These are phyloP conservation scores for Scedosporium apiospermum DNA, from an alignment of 2,329 filamentous ascomycete species.

Conservation along the genomic window DNA sequence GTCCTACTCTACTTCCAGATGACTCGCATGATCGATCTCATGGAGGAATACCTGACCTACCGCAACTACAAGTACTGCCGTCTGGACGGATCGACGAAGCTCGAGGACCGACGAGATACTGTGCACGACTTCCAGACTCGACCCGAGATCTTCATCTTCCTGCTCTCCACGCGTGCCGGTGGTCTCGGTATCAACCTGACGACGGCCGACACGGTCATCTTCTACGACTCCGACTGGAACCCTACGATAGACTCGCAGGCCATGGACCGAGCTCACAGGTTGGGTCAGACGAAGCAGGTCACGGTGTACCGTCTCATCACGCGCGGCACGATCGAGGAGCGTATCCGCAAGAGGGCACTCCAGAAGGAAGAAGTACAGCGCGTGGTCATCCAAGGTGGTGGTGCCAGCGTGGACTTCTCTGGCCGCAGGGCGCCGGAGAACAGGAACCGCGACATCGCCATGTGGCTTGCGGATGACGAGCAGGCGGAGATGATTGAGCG, in stretches of 20 bases:
- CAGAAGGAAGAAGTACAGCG: slow-evolving; percentile 99
- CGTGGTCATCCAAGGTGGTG: slow-evolving; percentile 88
- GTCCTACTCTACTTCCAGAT: slow-evolving; percentile 99
- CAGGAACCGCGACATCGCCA: slow-evolving; percentile 92
- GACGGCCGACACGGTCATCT: slow-evolving; percentile 94
- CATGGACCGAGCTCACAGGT: slow-evolving; percentile 97
- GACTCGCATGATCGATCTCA: slow-evolving; percentile 98
- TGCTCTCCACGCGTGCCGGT: slow-evolving; percentile 91
- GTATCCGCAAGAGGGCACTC: slow-evolving; percentile 89
- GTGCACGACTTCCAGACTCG: slow-evolving; percentile 94
- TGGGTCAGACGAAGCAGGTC: slow-evolving; percentile 91
- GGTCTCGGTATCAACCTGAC: slow-evolving; percentile 97
- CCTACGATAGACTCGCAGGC: slow-evolving; percentile 97
- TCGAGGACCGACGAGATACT: slow-evolving; percentile 93
- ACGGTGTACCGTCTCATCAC: slow-evolving; percentile 98
- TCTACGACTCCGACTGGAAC: slow-evolving; percentile 99
- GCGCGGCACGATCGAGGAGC: slow-evolving; percentile 91
- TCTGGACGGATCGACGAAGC: slow-evolving; percentile 90
- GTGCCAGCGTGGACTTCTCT: slow-evolving; percentile 91
- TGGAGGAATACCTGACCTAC: slow-evolving; percentile 98
- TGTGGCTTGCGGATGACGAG: slow-evolving; percentile 98
- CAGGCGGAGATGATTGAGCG: slow-evolving; percentile 90
- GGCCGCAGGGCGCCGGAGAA: slow-evolving; percentile 80
- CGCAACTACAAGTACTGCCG: slow-evolving; percentile 98
- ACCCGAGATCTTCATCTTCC: slow-evolving; percentile 93